Base-by-base conservation (phyloP, 208 protist species). In the Acanthamoeba triangularis region DNA sequence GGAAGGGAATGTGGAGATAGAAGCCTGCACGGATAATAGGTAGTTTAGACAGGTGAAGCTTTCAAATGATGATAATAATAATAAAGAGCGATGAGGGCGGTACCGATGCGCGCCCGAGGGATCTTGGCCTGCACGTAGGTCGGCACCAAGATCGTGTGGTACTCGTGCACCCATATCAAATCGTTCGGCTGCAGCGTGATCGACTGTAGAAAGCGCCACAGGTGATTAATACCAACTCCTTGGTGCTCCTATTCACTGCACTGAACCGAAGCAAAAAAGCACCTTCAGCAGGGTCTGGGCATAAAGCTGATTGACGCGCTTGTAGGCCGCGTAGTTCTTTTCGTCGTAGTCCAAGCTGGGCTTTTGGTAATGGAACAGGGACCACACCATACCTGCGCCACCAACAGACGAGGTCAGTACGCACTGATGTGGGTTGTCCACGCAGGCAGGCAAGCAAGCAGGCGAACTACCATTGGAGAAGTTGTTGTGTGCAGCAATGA, bases 1-100 rank as follows among this genome's bases (percentile, higher is more conserved):
- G 97, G 59, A 97, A 98, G 2, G 98, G 97, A 25, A 94, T 97
- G 96, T 98, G 97, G 7, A 98, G 56, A 72, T 98, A 98, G 72
- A 98, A 98, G 0, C 96, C 74, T 82, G 74, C 20, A 30, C 33
- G 28, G 11, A 37, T 7, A 0, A 6, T 33, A 74, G 16, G 33
- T 4, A 74, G 20, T 33, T 7, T 35, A 74, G 16, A 33, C 2
- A 14, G 10, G 28, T 33, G 1, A 41, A 13, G 30, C 16, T 16
- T n/a, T 37, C 0, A 74, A 5, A 74, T 35, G 11, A 74, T 11
- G 67, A 74, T 13, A 41, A 41, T 37, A 37, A 6, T 30, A 1
- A 30, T 72, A 1, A 33, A 6, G 4, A n/a, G n/a, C n/a, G n/a
- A n/a, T n/a, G 2, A 25, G 37, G 23, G 18, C 30, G 28, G 33